Conservation (phyloP, 2,329 filamentous ascomycete species). For the Ophiostoma tasmaniense region DNA sequence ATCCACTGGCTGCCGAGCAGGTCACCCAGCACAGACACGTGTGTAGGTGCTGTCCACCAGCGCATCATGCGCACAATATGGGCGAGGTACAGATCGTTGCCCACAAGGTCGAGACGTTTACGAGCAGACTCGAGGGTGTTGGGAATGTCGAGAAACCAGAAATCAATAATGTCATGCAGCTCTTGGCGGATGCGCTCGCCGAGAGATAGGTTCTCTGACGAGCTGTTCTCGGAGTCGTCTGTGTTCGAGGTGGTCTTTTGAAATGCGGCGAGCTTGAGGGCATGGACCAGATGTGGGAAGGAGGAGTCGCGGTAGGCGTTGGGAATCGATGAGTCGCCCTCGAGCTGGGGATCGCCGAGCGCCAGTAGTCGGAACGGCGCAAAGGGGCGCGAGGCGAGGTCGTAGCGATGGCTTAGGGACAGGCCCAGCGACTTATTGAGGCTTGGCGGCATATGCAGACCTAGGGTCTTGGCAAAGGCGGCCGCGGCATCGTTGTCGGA, state of each 20-base stretch:
- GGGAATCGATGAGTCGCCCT: constrained; percentile 80
- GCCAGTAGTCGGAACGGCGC: constrained; percentile 82
- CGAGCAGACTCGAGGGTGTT: constrained; percentile 56
- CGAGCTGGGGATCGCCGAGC: constrained; percentile 85
- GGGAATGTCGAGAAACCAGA: constrained; percentile 60
- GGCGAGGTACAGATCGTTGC: constrained; percentile 90
- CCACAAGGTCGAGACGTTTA: constrained; percentile 79
- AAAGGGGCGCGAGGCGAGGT: constrained; percentile 22
- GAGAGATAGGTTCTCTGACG: constrained; percentile 37
- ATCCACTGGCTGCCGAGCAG: constrained; percentile 95
- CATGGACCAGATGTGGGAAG: constrained; percentile 45
- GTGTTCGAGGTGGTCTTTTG: neutral
- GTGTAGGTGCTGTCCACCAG: constrained; percentile 80
- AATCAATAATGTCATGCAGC: constrained; percentile 51
- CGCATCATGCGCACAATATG: constrained; percentile 79
- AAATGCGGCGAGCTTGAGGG: constrained; percentile 41
- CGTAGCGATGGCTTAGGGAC: constrained; percentile 19
- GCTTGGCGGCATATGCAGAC: constrained; percentile 28
- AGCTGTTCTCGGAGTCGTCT: constrained; percentile 15
- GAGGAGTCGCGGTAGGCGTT: constrained; percentile 39
- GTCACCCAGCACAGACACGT: constrained; percentile 83
- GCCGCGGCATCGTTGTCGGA: constrained; percentile 15
- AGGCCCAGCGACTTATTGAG: neutral
- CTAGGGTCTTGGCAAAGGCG: constrained; percentile 34
- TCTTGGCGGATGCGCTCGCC: constrained; percentile 45